Conservation (phyloP, 2,329 filamentous ascomycete genomes). For the Aureobasidium sp. region DNA sequence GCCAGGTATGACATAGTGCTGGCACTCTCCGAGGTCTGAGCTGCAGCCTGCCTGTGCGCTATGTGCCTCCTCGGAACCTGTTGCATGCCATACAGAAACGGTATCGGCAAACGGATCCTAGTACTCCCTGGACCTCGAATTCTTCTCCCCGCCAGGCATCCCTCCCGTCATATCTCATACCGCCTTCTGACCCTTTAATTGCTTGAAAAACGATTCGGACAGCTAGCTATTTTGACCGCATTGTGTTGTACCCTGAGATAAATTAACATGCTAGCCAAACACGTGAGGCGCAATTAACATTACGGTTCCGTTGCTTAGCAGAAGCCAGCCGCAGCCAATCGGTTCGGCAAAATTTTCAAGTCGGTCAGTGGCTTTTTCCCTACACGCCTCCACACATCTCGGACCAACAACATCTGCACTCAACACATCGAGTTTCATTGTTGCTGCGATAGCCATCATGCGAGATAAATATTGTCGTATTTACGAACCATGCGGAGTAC, state of each 20-base stretch:
- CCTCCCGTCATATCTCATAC: not conserved
- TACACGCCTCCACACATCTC: not conserved
- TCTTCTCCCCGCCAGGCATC: not conserved
- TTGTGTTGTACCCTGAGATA: not conserved
- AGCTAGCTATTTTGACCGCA: not conserved
- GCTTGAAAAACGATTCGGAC: not conserved
- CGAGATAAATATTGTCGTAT: not conserved
- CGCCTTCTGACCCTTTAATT: not conserved
- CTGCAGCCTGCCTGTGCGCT: not conserved
- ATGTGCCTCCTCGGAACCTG: not conserved
- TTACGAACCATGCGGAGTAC: not conserved
- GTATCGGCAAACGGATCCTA: not conserved
- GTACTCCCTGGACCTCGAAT: not conserved
- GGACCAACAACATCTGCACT: not conserved
- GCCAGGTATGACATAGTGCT: not conserved
- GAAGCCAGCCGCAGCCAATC: slow-evolving; percentile 4
- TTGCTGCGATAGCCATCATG: not conserved
- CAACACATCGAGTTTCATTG: not conserved
- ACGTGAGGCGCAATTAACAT: slow-evolving; percentile 11
- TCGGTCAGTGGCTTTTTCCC: not conserved
- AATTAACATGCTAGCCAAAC: slow-evolving; percentile 1
- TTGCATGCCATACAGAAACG: not conserved
- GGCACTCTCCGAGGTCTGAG: not conserved
- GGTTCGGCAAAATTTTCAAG: not conserved
- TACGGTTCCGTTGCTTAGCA: slow-evolving; percentile 8